phyloP scores from a whole-genome alignment of 331 rosid species.

The Malus hybrid region DNA sequence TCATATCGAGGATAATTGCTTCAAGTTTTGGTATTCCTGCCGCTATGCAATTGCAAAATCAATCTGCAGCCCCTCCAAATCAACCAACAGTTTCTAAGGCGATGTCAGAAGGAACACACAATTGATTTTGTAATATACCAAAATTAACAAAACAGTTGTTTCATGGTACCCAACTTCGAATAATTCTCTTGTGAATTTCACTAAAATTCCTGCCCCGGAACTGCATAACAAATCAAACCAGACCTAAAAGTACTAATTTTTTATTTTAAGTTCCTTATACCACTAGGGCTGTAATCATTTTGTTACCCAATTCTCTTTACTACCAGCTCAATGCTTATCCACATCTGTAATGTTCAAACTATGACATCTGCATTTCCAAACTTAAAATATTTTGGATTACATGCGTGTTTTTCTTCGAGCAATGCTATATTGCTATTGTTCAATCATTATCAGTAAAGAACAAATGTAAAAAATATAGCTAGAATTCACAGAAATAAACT shows the following conservation, averaged over 20 bases:
- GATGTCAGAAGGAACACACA: not conserved
- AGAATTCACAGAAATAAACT: not conserved
- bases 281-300: not conserved
- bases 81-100: not conserved
- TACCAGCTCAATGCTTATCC: not conserved
- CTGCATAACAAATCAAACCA: not conserved
- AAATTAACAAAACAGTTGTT: not conserved
- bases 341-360: not conserved
- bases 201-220: not conserved
- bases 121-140: not conserved
- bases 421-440: not conserved
- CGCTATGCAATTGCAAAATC: not conserved
- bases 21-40: no score
- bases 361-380: not conserved
- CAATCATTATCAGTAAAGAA: not conserved
- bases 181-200: not conserved
- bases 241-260: not conserved
- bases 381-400: not conserved
- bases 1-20: not conserved
- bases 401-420: not conserved
- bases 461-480: not conserved
- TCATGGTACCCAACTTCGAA: not conserved
- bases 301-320: not conserved
- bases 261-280: not conserved
- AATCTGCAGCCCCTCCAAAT: not conserved